Percentiles rank a stretch among this genome's conserved stretches.
These are phyloP conservation scores for Ambrosia artemisiifolia DNA, from an alignment of 129 eudicot species.

Conservation along the genomic window DNA sequence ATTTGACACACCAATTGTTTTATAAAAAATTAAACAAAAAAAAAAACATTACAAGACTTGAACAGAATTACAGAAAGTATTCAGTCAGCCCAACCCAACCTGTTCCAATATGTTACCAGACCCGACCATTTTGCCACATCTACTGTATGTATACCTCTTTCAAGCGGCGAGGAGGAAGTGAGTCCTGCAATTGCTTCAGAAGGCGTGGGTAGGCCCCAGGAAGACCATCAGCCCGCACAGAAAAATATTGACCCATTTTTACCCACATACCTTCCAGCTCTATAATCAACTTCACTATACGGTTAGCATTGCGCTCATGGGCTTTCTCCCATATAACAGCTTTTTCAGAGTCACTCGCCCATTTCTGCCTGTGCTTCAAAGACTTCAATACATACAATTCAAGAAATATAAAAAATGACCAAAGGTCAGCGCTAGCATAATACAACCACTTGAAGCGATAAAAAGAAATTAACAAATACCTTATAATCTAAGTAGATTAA, in stretches of 20 bases:
- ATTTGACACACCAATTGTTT: not conserved
- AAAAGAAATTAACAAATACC: conserved; percentile 32
- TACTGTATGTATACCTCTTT: conserved; percentile 51
- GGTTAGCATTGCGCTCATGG: conserved; percentile 92
- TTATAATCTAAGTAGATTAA: conserved; percentile 83
- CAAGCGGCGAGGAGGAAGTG: conserved; percentile 84
- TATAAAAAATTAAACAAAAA: not conserved
- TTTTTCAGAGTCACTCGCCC: conserved; percentile 52
- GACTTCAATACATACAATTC: conserved; percentile 36
- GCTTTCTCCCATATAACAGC: conserved; percentile 72
- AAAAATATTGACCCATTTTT: conserved; percentile 89
- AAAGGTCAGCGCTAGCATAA: conserved; percentile 2
- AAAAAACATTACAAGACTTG: not conserved
- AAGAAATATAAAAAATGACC: not conserved
- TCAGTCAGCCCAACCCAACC: not conserved
- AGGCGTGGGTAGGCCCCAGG: conserved; percentile 71
- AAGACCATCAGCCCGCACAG: conserved; percentile 90
- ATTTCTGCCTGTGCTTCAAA: conserved; percentile 78
- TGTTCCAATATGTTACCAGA: not conserved
- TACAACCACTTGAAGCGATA: not conserved
- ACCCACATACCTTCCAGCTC: conserved; percentile 94
- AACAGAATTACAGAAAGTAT: not conserved
- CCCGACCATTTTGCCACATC: not conserved
- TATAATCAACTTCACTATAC: conserved; percentile 64
- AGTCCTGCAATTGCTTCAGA: conserved; percentile 78